Evolutionary conservation across 176 grass and related monocot species (phyloP).

Genomic region (Stipa capillata): DNA sequence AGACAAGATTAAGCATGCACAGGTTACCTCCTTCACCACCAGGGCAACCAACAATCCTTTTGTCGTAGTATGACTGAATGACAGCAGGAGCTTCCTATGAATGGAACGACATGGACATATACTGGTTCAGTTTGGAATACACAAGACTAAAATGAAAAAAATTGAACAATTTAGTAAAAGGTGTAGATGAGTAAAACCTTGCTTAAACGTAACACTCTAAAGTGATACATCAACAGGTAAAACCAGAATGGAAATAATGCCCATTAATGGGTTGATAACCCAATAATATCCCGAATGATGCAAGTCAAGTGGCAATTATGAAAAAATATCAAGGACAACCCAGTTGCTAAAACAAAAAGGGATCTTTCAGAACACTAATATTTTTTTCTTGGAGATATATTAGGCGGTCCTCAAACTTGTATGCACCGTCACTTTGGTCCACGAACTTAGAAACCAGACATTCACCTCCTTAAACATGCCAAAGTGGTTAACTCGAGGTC

Average conservation of each 20-base stretch:
- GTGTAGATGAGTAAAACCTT: not conserved
- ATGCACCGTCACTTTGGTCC: too few relatives aligned
- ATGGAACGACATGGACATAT: not conserved
- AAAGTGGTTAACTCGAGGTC: too few relatives aligned
- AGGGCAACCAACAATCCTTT: conserved; percentile 70
- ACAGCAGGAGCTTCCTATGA: conserved; percentile 55
- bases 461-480: too few relatives aligned
- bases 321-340: not conserved
- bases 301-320: not conserved
- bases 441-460: too few relatives aligned
- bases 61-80: conserved; percentile 59
- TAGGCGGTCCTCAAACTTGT: too few relatives aligned
- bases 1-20: not conserved
- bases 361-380: not conserved
- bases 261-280: not conserved
- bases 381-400: not conserved
- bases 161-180: not conserved
- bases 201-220: not conserved
- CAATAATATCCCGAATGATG: not conserved
- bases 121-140: not conserved
- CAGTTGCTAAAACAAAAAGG: not conserved
- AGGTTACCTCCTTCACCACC: conserved; percentile 56
- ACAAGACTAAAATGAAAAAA: conserved; percentile 11
- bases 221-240: not conserved
- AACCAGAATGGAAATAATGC: not conserved